These are phyloP conservation scores for Aspergillus terreus DNA, from an alignment of 2,329 filamentous ascomycete genomes.

Conservation along the genomic window DNA sequence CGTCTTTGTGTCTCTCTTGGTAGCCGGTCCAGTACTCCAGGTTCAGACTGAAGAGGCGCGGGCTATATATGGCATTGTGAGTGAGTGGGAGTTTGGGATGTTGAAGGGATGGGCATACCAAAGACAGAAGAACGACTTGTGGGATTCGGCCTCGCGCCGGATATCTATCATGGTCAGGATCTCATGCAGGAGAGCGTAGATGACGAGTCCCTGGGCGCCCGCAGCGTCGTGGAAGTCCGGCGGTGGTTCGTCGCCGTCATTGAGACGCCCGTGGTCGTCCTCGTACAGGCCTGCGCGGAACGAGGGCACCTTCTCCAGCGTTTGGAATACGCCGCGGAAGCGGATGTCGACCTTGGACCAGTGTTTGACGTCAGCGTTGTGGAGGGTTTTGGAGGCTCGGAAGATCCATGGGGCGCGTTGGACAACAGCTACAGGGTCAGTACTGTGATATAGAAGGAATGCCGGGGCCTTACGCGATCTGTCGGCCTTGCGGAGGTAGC, in stretches of 20 bases:
- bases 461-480: conserved; percentile 12
- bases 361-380: conserved; percentile 12
- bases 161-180: conserved; percentile 16
- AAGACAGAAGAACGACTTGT: conserved; percentile 13
- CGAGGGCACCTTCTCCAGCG: conserved; percentile 18
- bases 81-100: neutral
- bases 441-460: neutral
- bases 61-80: neutral
- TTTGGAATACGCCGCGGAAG: conserved; percentile 22
- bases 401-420: conserved; percentile 22
- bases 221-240: conserved; percentile 7
- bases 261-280: conserved; percentile 6
- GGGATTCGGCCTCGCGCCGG: conserved; percentile 6
- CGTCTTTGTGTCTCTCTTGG: conserved; percentile 19
- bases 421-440: conserved; percentile 12
- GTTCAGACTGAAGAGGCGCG: conserved; percentile 10
- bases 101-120: conserved; percentile 4
- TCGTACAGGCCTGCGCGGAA: conserved; percentile 19
- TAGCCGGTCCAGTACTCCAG: conserved; percentile 27
- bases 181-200: conserved; percentile 24
- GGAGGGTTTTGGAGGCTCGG: conserved; percentile 14
- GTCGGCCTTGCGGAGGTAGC: conserved; percentile 18
- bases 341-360: conserved; percentile 22
- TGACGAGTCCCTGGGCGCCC: conserved; percentile 17
- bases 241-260: neutral